Conservation (phyloP, 805 yeast genomes). For the Candida coquimbonensis region DNA sequence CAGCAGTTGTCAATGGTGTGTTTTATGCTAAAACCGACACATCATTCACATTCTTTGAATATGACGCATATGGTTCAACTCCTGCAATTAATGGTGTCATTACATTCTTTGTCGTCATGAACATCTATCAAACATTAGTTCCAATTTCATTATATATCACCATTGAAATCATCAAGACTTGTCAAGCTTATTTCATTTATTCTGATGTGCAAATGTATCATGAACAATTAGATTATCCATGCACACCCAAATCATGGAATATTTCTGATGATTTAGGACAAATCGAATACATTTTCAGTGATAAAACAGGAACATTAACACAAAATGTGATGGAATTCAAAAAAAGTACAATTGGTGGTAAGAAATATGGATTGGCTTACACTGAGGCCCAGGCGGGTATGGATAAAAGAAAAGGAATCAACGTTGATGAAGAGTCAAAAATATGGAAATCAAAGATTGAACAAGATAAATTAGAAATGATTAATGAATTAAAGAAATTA, state of each 20-base stretch:
- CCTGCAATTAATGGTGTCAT: slow-evolving; percentile 65
- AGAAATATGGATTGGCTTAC: slow-evolving; percentile 68
- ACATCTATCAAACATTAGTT: slow-evolving; percentile 70
- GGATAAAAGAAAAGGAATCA: slow-evolving; percentile 67
- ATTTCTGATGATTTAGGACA: slow-evolving; percentile 83
- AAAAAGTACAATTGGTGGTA: slow-evolving; percentile 70
- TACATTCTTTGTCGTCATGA: slow-evolving; percentile 67
- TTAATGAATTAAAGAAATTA: slow-evolving; percentile 31
- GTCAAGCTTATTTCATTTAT: slow-evolving; percentile 73
- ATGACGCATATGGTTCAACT: slow-evolving; percentile 56
- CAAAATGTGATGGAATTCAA: slow-evolving; percentile 83
- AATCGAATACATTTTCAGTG: slow-evolving; percentile 77
- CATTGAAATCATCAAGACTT: slow-evolving; percentile 73
- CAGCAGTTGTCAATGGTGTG: slow-evolving; percentile 68
- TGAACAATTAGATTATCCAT: slow-evolving; percentile 64
- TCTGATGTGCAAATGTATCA: slow-evolving; percentile 70
- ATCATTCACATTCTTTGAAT: slow-evolving; percentile 59
- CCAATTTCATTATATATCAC: slow-evolving; percentile 80
- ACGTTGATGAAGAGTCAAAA: slow-evolving; percentile 51
- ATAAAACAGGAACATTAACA: slow-evolving; percentile 77
- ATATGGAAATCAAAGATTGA: slow-evolving; percentile 45
- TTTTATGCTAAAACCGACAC: slow-evolving; percentile 40
- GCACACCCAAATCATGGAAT: slow-evolving; percentile 80
- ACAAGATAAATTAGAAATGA: slow-evolving; percentile 53
- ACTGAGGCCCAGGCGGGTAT: slow-evolving; percentile 79